Evolutionary conservation across 2,329 filamentous ascomycete genomes (phyloP).

Genomic region (Chaetomium sp.): DNA sequence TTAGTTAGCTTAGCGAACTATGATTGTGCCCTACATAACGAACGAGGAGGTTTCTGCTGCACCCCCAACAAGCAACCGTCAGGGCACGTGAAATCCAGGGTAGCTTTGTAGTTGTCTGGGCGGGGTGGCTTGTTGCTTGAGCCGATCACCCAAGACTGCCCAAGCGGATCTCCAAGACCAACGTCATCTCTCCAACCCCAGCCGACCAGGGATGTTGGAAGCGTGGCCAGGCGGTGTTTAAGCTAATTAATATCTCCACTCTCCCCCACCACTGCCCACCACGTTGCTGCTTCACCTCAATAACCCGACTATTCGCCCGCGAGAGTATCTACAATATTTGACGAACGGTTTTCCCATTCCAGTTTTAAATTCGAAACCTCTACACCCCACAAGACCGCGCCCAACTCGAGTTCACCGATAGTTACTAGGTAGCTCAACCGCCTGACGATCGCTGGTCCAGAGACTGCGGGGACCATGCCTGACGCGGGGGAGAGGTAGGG

Average conservation of each 20-base stretch:
- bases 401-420: not conserved
- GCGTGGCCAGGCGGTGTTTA: slow-evolving; percentile 19
- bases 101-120: not conserved
- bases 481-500: slow-evolving; percentile 36
- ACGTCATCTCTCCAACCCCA: slow-evolving; percentile 24
- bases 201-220: not conserved
- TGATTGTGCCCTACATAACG: too few species aligned
- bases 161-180: slow-evolving; percentile 17
- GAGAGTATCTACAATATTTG: slow-evolving; percentile 7
- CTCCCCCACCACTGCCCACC: slow-evolving; percentile 13
- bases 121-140: not conserved
- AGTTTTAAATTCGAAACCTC: not conserved
- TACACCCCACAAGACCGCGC: not conserved
- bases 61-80: not conserved
- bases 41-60: not conserved
- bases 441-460: slow-evolving; percentile 1
- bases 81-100: slow-evolving; percentile 11
- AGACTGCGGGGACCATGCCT: slow-evolving; percentile 26
- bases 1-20: not conserved
- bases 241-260: slow-evolving; percentile 21
- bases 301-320: not conserved
- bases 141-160: not conserved
- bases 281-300: slow-evolving; percentile 4
- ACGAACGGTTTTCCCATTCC: not conserved
- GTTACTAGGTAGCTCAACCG: slow-evolving; percentile 1